Evolutionary conservation across 768 basidiomycete species (phyloP), one percentile per base, ranked within the genome.

Genomic region (Leccinum ochraceum): DNA sequence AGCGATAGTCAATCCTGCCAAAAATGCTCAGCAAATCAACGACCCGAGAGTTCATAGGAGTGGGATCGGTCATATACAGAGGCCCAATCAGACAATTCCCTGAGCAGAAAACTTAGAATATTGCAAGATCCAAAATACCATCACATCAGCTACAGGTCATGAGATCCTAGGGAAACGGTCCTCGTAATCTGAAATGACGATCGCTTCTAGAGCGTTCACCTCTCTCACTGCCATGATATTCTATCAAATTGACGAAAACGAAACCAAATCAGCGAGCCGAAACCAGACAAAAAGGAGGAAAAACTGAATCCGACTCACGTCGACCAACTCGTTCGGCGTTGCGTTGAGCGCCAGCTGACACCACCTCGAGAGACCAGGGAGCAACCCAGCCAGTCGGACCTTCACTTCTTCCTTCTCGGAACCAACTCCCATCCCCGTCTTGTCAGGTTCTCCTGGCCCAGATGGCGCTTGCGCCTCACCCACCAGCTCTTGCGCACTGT

Each of bases 291-390:
- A n/a, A 3, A 59, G 24, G 52, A 13, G 44, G 11, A 46, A 13
- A 46, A 44, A 10, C 10, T 5, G 5, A 20, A 20, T 46, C 22
- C 8, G 82, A 9, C 90, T 74, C 69, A 93, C 94, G 77, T 95
- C 92, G 28, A 93, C 83, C 64, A 94, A 76, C 71, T 90, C 91
- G 70, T 92, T 93, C 37, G 90, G 92, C 57, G 88, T 70, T 17
- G 83, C 83, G 63, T 85, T 81, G 65, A 94, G 71, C 42, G 87
- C 86, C 60, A 85, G 59, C 63, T 83, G 83, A 67, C 87, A 88
- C 92, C 94, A 94, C 59, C 85, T 78, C 57, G 89, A 86, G 46
- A 97, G 75, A 1, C 85, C 89, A 4, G 94, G 95, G 30, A 98
- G 75, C 65, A 96, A 75, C 6, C 87, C 86, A 14, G 93, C 95